Evolutionary conservation across 495 filamentous ascomycete genomes (phyloP).

Genomic region (Annulohypoxylon stygium): DNA sequence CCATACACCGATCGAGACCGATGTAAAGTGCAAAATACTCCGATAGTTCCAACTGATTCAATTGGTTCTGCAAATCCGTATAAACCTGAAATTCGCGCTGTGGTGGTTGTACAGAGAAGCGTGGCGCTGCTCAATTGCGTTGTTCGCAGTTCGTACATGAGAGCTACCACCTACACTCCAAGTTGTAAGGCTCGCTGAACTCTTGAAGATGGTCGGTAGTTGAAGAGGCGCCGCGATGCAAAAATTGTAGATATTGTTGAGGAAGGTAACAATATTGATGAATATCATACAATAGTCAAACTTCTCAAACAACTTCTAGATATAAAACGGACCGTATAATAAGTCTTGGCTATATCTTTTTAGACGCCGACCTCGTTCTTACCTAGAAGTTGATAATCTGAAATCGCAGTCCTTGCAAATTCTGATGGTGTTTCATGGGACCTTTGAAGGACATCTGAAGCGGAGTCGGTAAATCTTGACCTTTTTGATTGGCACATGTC

Average conservation of each 20-base stretch:
- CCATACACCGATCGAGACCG: not conserved
- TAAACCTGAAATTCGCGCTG: not conserved
- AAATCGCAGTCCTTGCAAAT: conserved; percentile 4
- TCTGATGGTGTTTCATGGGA: conserved; percentile 17
- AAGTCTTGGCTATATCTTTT: conserved; percentile 16
- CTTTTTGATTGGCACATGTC: conserved; percentile 17
- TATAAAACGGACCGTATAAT: not conserved
- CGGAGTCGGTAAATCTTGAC: not conserved
- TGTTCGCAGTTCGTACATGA: not conserved
- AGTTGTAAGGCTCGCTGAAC: not conserved
- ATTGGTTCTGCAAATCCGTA: conserved; percentile 12
- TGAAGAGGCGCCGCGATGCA: conserved; percentile 18
- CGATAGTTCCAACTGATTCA: conserved; percentile 7
- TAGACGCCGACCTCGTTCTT: conserved; percentile 12
- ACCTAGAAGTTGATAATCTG: not conserved
- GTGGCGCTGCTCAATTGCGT: not conserved
- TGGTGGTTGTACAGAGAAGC: conserved; percentile 19
- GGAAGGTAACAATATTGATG: conserved; percentile 6
- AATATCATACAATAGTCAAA: not conserved
- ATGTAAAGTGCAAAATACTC: not conserved
- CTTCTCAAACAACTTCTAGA: conserved; percentile 7
- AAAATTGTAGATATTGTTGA: not conserved
- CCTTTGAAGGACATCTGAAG: conserved; percentile 3
- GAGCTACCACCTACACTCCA: no score
- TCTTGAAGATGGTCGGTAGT: conserved; percentile 6